Base-by-base conservation (phyloP, 306 rosid species). In the Cucumis cinereus region DNA sequence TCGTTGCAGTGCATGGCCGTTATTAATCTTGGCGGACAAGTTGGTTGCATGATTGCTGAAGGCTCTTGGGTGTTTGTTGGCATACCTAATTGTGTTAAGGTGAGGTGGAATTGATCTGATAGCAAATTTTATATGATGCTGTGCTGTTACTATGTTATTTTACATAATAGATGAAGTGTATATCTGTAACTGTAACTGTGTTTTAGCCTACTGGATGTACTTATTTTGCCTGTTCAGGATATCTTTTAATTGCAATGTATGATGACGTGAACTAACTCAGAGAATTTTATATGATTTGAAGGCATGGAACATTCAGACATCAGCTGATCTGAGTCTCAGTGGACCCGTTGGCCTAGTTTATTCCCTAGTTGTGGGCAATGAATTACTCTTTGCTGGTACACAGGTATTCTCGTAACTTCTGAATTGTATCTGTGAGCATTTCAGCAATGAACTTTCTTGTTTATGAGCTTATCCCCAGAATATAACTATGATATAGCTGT, bases 11-110 rank as follows among this genome's bases (percentile, higher is more conserved):
- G 97, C 77, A 60, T 78, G 66, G 90, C 80, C 62, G 85, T 89
- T 77, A 58, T 89, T 79, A 82, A 50, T 83, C 91, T 92, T 77
- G 95, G 96, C 15, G 89, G 96, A 79, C 96, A 94, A 85, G 96
- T 94, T 14, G 98, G 98, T 79, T 94, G 93, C 74, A 90, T 94
- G 96, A 89, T 91, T 81, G 83, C 84, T 60, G 98, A 94, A 85
- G 98, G 98, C 71, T 93, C 96, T 62, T 94, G 98, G 98, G 73
- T 94, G 76, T 94, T 94, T 86, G 96, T 94, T 79, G 98, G 98
- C 67, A 76, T 91, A 57, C 90, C 91, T 54, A 88, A 90, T 83
- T 62, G 78, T 83, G 97, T 91, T 45, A 91, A 92, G 97, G 98
- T 94, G 81, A 64, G 85, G 56, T 69, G 41, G 71, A 75, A 77